Base-by-base conservation (phyloP, 441 rosid genomes). In the Isatis lusitanica region DNA sequence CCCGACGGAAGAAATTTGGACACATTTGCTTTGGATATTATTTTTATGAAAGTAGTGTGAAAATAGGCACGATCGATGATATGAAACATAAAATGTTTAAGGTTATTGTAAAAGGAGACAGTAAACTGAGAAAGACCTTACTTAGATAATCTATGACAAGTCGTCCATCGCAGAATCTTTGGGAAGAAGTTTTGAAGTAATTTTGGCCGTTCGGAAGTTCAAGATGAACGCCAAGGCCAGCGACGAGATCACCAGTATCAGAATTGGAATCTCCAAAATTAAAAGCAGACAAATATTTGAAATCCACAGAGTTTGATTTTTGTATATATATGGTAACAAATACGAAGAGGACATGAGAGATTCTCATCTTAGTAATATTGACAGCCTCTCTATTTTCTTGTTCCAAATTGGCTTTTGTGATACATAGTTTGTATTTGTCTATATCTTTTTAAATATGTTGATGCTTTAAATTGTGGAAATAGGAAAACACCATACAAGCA, bases 261-360 rank as follows among this genome's bases (percentile, higher is more conserved):
- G 94, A 89, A 60, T 89, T 89, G 0, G 94, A 87, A 71, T 89
- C 94, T 42, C 94, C 94, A 8, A 89, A 89, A 80, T 87, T 89
- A 81, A 87, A 89, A 51, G 78, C 87, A 9, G 84, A 82, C 2
- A 82, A 76, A 65, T 84, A 88, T 9, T 85, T 72, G 81, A 85
- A 86, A 26, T 79, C 80, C 6, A 80, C 18, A 0, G 94, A 82
- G 43, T 33, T 68, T 17, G 80, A 79, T 6, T 17, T 21, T 4
- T 75, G 51, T 4, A 81, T 55, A 35, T 53, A 24, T 11, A 58
- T 31, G 63, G 42, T 50, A 38, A 66, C 8, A 4, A 66, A 57
- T 24, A 76, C 0, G 11, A 59, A 2, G 46, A 77, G 18, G 39
- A 76, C n/a, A 50, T 39, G 65, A 40, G 61, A 7, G 58, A 65